Evolutionary conservation across 2,329 filamentous ascomycete genomes (phyloP).

Genomic region (Exophiala xenobiotica): DNA sequence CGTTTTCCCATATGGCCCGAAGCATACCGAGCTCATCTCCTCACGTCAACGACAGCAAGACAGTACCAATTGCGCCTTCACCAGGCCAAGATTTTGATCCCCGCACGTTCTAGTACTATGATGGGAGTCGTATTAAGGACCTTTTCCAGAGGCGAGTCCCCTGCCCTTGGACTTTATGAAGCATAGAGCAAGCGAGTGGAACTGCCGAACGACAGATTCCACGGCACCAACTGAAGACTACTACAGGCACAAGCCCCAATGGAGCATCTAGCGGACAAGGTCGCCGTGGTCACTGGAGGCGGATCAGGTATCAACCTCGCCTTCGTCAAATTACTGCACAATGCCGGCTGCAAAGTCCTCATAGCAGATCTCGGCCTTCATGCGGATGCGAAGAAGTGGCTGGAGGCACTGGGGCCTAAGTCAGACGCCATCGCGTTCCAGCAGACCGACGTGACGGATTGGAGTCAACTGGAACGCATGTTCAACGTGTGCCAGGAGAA

Average conservation of each 20-base stretch:
- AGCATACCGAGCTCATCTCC: too few species aligned
- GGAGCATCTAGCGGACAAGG: slow-evolving; percentile 7
- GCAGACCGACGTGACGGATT: slow-evolving; percentile 48
- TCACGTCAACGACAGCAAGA: too few species aligned
- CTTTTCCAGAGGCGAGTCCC: too few species aligned
- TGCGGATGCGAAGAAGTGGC: slow-evolving; percentile 40
- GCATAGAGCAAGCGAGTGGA: too few species aligned
- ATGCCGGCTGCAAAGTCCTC: slow-evolving; percentile 46
- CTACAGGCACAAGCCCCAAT: neutral
- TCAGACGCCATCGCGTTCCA: slow-evolving; percentile 39
- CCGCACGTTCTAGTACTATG: too few species aligned
- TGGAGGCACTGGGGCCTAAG: neutral
- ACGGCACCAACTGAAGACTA: too few species aligned
- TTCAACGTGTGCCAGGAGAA: slow-evolving; percentile 49
- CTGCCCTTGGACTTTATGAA: too few species aligned
- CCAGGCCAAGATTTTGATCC: too few species aligned
- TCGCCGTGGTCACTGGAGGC: slow-evolving; percentile 54
- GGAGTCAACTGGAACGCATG: slow-evolving; percentile 49
- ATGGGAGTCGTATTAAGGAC: too few species aligned
- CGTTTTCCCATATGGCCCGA: too few species aligned
- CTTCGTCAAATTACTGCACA: slow-evolving; percentile 42
- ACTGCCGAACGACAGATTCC: too few species aligned
- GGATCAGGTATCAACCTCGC: slow-evolving; percentile 48
- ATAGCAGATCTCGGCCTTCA: slow-evolving; percentile 46
- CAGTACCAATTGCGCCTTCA: too few species aligned